A percentile compares a stretch with the other conserved stretches of the same genome.
Evolutionary conservation across 495 filamentous ascomycete genomes (phyloP).

Genomic region (Venustampulla echinocandica): DNA sequence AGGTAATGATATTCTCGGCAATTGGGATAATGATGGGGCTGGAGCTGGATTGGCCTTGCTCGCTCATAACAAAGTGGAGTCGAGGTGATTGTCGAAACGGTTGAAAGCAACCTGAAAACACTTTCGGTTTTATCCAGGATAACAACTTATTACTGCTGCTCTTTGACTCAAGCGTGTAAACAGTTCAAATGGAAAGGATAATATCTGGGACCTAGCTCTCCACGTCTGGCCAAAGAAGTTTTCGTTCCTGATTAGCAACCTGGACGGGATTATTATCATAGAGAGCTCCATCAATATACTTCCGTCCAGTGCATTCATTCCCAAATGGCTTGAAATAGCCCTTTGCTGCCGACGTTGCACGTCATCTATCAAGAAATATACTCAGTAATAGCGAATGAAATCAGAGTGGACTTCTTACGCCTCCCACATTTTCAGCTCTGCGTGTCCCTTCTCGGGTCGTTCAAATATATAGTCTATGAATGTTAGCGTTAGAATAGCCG

Average conservation of each 20-base stretch:
- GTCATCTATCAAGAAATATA: slow-evolving; percentile 25
- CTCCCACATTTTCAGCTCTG: slow-evolving; percentile 41
- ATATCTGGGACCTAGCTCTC: slow-evolving; percentile 33
- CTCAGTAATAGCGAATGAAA: background rate
- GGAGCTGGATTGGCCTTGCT: too few species aligned
- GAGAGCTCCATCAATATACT: slow-evolving; percentile 38
- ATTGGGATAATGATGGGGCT: too few species aligned
- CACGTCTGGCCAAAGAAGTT: slow-evolving; percentile 38
- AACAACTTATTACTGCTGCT: too few species aligned
- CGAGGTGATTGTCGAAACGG: too few species aligned
- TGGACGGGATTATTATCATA: slow-evolving; percentile 39
- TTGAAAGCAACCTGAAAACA: too few species aligned
- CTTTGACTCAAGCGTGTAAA: too few species aligned
- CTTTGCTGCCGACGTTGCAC: slow-evolving; percentile 42
- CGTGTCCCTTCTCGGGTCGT: slow-evolving; percentile 32
- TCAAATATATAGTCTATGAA: slow-evolving; percentile 37
- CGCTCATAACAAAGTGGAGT: too few species aligned
- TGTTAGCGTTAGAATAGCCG: too few species aligned
- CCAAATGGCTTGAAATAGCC: slow-evolving; percentile 38
- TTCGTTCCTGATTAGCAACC: slow-evolving; percentile 37
- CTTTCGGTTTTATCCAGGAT: too few species aligned
- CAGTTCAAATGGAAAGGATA: slow-evolving; percentile 41
- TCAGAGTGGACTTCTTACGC: slow-evolving; percentile 26
- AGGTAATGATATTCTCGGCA: too few species aligned
- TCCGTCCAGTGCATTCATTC: slow-evolving; percentile 27